Conservation (phyloP, 257 asterid species). For the Solanum bukasovii region DNA sequence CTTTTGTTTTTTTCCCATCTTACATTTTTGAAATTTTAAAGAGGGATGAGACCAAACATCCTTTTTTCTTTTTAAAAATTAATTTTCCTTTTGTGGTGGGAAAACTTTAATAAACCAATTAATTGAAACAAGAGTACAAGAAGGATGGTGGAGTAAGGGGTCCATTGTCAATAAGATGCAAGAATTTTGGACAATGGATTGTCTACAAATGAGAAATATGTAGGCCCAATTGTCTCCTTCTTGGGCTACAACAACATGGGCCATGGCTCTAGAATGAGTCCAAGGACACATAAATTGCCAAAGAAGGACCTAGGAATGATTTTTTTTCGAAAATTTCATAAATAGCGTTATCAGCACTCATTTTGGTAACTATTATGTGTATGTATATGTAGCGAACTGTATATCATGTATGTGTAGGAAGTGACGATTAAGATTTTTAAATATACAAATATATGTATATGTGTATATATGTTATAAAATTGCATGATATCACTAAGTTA, state of each 20-base stretch:
- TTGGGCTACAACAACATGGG: not conserved
- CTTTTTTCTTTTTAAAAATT: not conserved
- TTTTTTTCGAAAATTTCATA: not conserved
- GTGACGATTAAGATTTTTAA: not conserved
- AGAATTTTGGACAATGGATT: not conserved
- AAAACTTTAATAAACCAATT: not conserved
- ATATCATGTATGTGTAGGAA: not conserved
- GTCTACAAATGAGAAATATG: not conserved
- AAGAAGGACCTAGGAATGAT: not conserved
- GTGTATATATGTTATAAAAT: not conserved
- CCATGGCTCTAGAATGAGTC: not conserved
- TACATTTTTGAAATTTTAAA: not conserved
- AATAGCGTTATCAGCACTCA: not conserved
- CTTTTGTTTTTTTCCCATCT: not conserved
- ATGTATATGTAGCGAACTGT: not conserved
- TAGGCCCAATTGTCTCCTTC: conserved; percentile 1
- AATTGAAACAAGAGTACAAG: not conserved
- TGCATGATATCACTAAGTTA: not conserved
- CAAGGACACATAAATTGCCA: not conserved
- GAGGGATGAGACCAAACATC: not conserved
- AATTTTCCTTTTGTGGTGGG: not conserved
- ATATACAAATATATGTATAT: not conserved
- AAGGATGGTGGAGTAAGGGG: not conserved
- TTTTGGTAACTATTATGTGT: not conserved
- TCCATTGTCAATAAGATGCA: not conserved